Conservation (phyloP, 2,329 filamentous ascomycete genomes). For the Ophiostoma triangulosporum region DNA sequence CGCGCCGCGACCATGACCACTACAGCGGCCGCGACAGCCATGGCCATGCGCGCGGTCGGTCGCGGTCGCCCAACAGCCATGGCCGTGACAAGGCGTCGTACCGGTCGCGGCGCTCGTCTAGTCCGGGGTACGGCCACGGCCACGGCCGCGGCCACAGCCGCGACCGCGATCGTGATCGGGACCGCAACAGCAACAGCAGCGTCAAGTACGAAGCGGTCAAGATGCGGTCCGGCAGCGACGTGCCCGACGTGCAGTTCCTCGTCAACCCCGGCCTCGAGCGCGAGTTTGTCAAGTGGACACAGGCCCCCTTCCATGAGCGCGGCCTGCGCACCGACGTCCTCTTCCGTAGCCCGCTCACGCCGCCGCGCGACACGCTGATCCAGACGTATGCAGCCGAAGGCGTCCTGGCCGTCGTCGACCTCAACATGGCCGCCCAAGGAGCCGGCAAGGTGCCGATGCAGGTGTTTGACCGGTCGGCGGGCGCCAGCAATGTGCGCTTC, state of each 20-base stretch:
- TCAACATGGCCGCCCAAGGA: constrained; percentile 56
- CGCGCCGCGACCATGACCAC: constrained; percentile 26
- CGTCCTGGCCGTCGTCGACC: constrained; percentile 69
- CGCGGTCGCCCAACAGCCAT: constrained; percentile 49
- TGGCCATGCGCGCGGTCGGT: constrained; percentile 43
- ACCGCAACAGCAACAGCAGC: constrained; percentile 30
- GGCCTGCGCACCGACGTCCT: constrained; percentile 67
- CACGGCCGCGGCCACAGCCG: not conserved
- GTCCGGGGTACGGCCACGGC: constrained; percentile 30
- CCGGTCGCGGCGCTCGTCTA: constrained; percentile 52
- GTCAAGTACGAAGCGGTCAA: not conserved
- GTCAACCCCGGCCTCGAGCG: constrained; percentile 64
- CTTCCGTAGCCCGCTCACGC: constrained; percentile 55
- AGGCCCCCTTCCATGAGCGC: constrained; percentile 58
- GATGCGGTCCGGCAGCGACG: constrained; percentile 53
- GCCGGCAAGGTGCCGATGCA: constrained; percentile 66
- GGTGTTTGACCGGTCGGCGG: constrained; percentile 68
- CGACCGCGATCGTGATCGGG: not conserved
- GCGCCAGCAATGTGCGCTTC: constrained; percentile 58
- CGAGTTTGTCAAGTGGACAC: constrained; percentile 73
- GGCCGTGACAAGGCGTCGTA: constrained; percentile 27
- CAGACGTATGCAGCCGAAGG: constrained; percentile 79
- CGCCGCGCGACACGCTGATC: constrained; percentile 67
- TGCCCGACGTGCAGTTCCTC: constrained; percentile 83
- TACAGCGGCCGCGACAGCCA: constrained; percentile 24